phyloP scores from a whole-genome alignment of 2,329 filamentous ascomycete species.

The Pseudogymnoascus sp. region DNA sequence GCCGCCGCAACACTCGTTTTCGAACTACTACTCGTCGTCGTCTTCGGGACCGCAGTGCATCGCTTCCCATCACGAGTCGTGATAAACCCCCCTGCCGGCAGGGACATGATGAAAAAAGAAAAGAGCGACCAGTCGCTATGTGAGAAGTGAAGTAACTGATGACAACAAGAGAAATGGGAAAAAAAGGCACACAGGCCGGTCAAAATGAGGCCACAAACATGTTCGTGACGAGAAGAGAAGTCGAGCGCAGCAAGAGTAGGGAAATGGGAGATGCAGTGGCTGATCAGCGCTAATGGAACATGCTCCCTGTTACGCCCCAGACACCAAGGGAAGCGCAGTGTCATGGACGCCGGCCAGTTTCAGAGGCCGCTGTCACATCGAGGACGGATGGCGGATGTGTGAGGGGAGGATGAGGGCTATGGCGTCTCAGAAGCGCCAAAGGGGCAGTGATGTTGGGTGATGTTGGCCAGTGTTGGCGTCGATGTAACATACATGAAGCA shows the following conservation, averaged over 20 bases:
- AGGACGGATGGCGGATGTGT: neutral
- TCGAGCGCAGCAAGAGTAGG: neutral
- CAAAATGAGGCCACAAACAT: neutral
- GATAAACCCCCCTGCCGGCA: slow-evolving; percentile 40
- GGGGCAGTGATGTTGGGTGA: neutral
- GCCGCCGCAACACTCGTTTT: slow-evolving; percentile 8
- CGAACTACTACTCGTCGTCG: slow-evolving; percentile 7
- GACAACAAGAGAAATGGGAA: neutral
- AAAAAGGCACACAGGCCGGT: neutral
- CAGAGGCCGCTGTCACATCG: neutral
- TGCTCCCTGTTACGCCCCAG: neutral
- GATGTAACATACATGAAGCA: neutral
- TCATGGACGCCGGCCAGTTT: neutral
- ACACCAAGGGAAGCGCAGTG: neutral
- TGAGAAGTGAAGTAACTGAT: neutral
- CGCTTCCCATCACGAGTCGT: slow-evolving; percentile 42
- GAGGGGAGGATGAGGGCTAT: neutral
- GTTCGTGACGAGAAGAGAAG: neutral
- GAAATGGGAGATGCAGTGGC: neutral
- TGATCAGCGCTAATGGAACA: neutral
- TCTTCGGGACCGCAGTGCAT: slow-evolving; percentile 45
- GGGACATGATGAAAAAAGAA: slow-evolving; percentile 15
- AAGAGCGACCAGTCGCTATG: neutral
- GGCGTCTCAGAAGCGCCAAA: neutral
- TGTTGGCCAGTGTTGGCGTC: neutral